These are phyloP conservation scores for Leishmania lainsoni DNA, from an alignment of 208 protist genomes.

Conservation along the genomic window DNA sequence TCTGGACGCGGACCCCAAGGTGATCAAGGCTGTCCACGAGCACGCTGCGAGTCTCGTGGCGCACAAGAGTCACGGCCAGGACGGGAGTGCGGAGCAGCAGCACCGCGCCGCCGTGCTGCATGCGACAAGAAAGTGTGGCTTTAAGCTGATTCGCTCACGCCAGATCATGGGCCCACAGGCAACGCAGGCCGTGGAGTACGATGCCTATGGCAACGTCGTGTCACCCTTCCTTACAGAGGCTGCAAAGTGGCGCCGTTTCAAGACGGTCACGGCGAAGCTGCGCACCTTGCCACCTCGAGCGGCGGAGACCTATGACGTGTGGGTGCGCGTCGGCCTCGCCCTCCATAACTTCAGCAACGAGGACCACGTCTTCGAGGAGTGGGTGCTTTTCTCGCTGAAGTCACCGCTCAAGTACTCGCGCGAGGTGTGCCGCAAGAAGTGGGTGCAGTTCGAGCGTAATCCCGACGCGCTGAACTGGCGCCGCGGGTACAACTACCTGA, in stretches of 20 bases:
- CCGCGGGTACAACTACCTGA: conserved; percentile 86
- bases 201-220: conserved; percentile 80
- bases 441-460: conserved; percentile 85
- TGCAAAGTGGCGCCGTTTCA: conserved; percentile 78
- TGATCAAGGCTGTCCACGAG: conserved; percentile 26
- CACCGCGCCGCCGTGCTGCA: conserved; percentile 25
- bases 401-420: conserved; percentile 83
- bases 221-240: conserved; percentile 71
- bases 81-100: conserved; percentile 15
- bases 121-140: conserved; percentile 34
- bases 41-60: conserved; percentile 19
- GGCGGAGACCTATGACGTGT: conserved; percentile 77
- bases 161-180: conserved; percentile 59
- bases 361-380: conserved; percentile 86
- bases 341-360: conserved; percentile 91
- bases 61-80: conserved; percentile 9
- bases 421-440: conserved; percentile 77
- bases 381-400: conserved; percentile 80
- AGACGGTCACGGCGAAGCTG: conserved; percentile 59
- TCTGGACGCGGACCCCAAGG: conserved; percentile 34
- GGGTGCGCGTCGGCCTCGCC: conserved; percentile 82
- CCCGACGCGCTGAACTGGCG: conserved; percentile 86
- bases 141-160: conserved; percentile 55
- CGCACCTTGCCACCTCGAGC: conserved; percentile 52
- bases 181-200: conserved; percentile 61